Conservation (phyloP, 768 basidiomycete genomes). For the Tulasnella sp. region DNA sequence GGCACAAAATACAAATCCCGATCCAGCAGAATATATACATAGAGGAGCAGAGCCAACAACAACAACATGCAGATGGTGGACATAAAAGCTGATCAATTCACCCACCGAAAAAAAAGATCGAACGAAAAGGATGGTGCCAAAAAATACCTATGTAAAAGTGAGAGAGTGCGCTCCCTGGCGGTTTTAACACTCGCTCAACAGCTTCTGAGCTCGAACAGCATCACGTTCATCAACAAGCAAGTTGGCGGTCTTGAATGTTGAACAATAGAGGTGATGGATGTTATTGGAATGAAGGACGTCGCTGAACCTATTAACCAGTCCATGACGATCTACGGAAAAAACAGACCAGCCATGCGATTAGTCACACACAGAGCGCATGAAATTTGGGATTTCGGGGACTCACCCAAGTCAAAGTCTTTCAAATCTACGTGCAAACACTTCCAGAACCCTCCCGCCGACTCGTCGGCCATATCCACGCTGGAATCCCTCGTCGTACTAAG, state of each 20-base stretch:
- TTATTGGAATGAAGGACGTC: conserved; percentile 61
- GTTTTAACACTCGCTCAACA: conserved; percentile 14
- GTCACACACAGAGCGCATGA: neutral
- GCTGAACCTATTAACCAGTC: conserved; percentile 69
- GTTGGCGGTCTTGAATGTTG: conserved; percentile 78
- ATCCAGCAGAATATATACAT: neutral
- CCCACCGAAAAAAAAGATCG: neutral
- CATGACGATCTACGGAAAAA: conserved; percentile 53
- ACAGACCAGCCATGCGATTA: neutral
- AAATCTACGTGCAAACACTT: conserved; percentile 73
- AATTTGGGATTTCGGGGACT: conserved; percentile 25
- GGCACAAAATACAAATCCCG: neutral
- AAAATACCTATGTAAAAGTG: neutral
- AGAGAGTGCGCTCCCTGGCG: neutral
- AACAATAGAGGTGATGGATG: conserved; percentile 78
- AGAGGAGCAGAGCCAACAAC: neutral
- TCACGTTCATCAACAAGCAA: conserved; percentile 44
- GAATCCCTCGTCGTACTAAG: neutral
- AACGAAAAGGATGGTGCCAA: neutral
- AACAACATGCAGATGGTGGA: neutral
- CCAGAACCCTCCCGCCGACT: conserved; percentile 28
- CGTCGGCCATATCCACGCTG: conserved; percentile 30
- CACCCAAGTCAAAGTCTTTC: conserved; percentile 61
- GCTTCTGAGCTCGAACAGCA: conserved; percentile 19
- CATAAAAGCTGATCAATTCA: neutral